Evolutionary conservation across 192 early-diverging fungal genomes (phyloP).

Genomic region (Nowakowskiella sp.): DNA sequence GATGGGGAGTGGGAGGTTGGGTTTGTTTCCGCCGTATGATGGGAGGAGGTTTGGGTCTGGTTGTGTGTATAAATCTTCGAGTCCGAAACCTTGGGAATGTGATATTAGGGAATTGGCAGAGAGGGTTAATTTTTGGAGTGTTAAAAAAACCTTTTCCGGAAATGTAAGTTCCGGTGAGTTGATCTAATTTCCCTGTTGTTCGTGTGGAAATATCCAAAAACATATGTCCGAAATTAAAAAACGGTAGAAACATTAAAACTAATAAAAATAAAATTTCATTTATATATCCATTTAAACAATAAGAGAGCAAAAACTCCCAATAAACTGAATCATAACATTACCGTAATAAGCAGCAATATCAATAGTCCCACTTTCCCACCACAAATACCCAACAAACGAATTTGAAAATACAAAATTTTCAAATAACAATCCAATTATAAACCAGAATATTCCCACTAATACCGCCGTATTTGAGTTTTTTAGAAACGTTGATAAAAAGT

Average conservation of each 20-base stretch:
- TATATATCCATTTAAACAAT: slow-evolving; percentile 3
- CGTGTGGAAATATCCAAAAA: slow-evolving; percentile 64
- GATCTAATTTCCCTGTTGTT: slow-evolving; percentile 42
- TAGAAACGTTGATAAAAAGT: slow-evolving; percentile 62
- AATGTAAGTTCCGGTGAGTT: slow-evolving; percentile 52
- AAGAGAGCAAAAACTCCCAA: neutral
- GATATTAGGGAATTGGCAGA: no score
- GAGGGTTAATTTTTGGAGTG: no score
- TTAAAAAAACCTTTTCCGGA: slow-evolving; percentile 58
- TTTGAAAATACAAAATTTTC: slow-evolving; percentile 45
- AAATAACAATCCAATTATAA: slow-evolving; percentile 71
- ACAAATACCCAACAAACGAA: slow-evolving; percentile 42
- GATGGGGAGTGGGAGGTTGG: slow-evolving; percentile 51
- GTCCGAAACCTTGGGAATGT: no score
- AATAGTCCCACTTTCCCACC: slow-evolving; percentile 32
- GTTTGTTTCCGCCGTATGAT: slow-evolving; percentile 37
- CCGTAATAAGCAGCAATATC: slow-evolving; percentile 17
- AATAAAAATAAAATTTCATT: neutral
- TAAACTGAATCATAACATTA: slow-evolving; percentile 9
- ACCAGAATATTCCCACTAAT: slow-evolving; percentile 68
- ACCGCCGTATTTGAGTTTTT: slow-evolving; percentile 51
- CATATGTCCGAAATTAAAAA: slow-evolving; percentile 45
- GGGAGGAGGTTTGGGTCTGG: slow-evolving; percentile 37
- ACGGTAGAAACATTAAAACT: slow-evolving; percentile 26
- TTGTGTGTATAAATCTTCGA: slow-evolving; percentile 41